These are phyloP conservation scores for Hemisphaericaspora nanyangensis DNA, from an alignment of 805 yeast species.

Conservation along the genomic window DNA sequence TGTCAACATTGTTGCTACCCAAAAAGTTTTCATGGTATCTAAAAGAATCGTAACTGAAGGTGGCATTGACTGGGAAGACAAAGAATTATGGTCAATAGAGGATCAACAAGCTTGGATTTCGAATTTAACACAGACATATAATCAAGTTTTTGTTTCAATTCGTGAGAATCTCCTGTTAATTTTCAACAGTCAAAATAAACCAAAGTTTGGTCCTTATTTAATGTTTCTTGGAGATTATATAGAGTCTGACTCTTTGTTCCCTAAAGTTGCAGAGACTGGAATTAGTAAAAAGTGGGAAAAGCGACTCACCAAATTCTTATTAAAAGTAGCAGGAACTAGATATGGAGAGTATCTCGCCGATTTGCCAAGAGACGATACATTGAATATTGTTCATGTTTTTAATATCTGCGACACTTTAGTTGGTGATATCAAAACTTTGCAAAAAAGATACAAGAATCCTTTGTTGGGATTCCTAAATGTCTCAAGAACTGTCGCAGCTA, in stretches of 20 bases:
- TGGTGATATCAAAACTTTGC: slow-evolving; percentile 45
- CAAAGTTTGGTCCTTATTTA: slow-evolving; percentile 55
- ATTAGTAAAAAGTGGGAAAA: slow-evolving; percentile 46
- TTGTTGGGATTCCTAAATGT: slow-evolving; percentile 57
- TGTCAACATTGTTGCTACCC: slow-evolving; percentile 25
- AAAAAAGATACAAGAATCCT: slow-evolving; percentile 57
- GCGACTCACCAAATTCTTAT: slow-evolving; percentile 29
- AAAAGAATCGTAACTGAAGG: slow-evolving; percentile 29
- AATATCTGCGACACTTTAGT: slow-evolving; percentile 54
- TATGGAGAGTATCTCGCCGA: slow-evolving; percentile 37
- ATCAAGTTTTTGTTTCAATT: slow-evolving; percentile 43
- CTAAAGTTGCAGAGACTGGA: slow-evolving; percentile 29
- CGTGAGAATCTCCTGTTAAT: slow-evolving; percentile 40
- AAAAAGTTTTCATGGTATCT: slow-evolving; percentile 24
- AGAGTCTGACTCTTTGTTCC: slow-evolving; percentile 44
- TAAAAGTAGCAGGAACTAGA: slow-evolving; percentile 33
- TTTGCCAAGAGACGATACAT: slow-evolving; percentile 56
- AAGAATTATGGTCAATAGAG: slow-evolving; percentile 27
- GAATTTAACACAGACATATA: slow-evolving; percentile 43
- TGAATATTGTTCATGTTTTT: slow-evolving; percentile 53
- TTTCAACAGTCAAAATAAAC: slow-evolving; percentile 41
- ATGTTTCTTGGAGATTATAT: slow-evolving; percentile 47
- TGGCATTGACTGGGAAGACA: slow-evolving; percentile 28
- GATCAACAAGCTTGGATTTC: slow-evolving; percentile 52
- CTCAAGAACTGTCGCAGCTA: slow-evolving; percentile 44